phyloP scores from a whole-genome alignment of 345 rosid genomes.

The Hibiscus tridactylites region DNA sequence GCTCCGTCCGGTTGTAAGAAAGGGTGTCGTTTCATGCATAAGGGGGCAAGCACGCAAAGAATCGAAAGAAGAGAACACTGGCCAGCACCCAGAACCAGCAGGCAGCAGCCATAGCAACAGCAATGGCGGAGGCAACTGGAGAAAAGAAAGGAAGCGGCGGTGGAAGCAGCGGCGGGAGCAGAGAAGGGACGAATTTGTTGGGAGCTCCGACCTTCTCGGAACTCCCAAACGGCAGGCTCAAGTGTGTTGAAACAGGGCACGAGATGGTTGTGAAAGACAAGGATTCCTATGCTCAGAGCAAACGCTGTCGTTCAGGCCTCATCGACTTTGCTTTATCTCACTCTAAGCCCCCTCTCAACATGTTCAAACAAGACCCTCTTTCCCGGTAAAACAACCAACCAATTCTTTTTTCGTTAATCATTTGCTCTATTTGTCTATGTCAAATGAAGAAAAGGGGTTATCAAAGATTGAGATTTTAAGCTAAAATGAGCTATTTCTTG shows the following conservation, averaged over 20 bases:
- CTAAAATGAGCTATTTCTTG: neutral
- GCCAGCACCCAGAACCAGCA: too few species aligned
- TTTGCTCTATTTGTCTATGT: neutral
- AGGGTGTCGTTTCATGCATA: neutral
- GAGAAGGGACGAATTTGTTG: constrained; percentile 46
- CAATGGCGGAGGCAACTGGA: constrained; percentile 17
- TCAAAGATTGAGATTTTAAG: neutral
- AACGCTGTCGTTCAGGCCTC: constrained; percentile 84
- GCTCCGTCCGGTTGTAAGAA: too few species aligned
- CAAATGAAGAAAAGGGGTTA: neutral
- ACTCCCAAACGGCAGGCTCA: constrained; percentile 62
- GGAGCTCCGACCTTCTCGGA: constrained; percentile 52
- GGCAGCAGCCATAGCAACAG: neutral
- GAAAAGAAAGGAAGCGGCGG: constrained; percentile 10
- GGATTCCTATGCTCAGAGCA: constrained; percentile 56
- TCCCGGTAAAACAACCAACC: constrained; percentile 37
- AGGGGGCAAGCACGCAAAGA: too few species aligned
- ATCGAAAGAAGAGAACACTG: too few species aligned
- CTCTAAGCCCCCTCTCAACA: constrained; percentile 65
- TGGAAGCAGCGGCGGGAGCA: constrained; percentile 7
- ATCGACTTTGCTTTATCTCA: constrained; percentile 64
- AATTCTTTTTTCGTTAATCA: neutral
- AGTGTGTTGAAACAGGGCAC: constrained; percentile 84
- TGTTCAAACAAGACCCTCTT: constrained; percentile 66
- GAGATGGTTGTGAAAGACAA: constrained; percentile 58